Evolutionary conservation across 106 monocot genomes (phyloP), one percentile per base, ranked within the genome.

Genomic region (Alisma plantagoaquatica): DNA sequence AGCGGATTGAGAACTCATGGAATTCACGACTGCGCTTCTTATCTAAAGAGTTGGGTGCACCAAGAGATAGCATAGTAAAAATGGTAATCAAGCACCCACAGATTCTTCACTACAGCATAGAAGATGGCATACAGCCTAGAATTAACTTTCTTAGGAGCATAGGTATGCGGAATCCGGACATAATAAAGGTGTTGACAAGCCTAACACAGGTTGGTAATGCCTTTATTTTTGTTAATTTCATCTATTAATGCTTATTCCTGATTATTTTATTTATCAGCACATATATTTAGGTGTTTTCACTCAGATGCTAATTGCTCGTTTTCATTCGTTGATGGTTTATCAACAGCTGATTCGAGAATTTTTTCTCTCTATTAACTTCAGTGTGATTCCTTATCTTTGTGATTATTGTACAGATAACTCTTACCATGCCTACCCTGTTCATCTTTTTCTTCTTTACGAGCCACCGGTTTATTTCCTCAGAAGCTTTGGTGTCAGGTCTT

Each of bases 1-100:
- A 89, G 46, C 51, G 85, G 29, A 78, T 98, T 63, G 78, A 89
- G 49, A 73, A 63, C 44, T 81, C 89, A 28, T 98, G 89, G 89
- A 88, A 45, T 32, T 73, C 78, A 48, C 77, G 96, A 3, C 75
- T 67, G 18, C 60, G 32, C 29, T 89, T 84, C 67, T 61, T 98
- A 10, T 89, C 96, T n/a, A 82, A 75, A 41, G 89, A 98, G 69
- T 41, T 98, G 23, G 89, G 81, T 15, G 96, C 96, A 44, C 74
- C 96, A 1, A 78, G 84, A 60, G 84, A 89, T 46, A 89, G 31
- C 57, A 72, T 98, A 46, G 89, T 85, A 20, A 98, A 84, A 47
- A 89, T 98, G 96, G 84, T 98, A 41, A 89, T 75, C 22, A 98
- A 89, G 45, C 96, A 98, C 51, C 96, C 96, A 10, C 96, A 98